Evolutionary conservation across 2,329 filamentous ascomycete species (phyloP).

Genomic region (Epicoccum nigrum): DNA sequence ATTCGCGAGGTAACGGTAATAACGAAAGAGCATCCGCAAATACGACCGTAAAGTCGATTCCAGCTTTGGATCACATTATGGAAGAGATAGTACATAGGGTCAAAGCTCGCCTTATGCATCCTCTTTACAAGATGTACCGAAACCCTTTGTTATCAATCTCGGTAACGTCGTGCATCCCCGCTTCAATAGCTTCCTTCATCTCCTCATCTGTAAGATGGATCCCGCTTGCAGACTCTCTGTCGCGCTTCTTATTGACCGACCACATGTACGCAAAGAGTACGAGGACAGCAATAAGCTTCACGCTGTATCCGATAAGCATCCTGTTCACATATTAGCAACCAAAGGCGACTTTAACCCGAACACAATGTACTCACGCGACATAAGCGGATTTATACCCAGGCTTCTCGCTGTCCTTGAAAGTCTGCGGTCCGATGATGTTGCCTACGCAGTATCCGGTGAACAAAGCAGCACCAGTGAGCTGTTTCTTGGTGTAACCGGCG

Average conservation of each 20-base stretch:
- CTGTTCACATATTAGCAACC: slow-evolving; percentile 1
- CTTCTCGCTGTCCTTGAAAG: slow-evolving; percentile 48
- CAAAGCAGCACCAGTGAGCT: slow-evolving; percentile 59
- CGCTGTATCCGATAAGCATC: slow-evolving; percentile 49
- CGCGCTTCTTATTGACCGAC: slow-evolving; percentile 42
- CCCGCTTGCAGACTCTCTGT: slow-evolving; percentile 32
- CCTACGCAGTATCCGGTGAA: slow-evolving; percentile 51
- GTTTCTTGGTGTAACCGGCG: slow-evolving; percentile 52
- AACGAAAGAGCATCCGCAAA: too few relatives aligned
- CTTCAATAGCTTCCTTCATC: slow-evolving; percentile 46
- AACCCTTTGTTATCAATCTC: slow-evolving; percentile 55
- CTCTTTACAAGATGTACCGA: slow-evolving; percentile 42
- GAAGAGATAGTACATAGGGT: not conserved
- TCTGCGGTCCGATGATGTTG: slow-evolving; percentile 52
- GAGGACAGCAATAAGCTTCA: slow-evolving; percentile 48
- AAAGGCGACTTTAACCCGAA: not conserved
- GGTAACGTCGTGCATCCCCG: slow-evolving; percentile 51
- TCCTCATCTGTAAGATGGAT: slow-evolving; percentile 34
- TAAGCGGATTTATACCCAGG: slow-evolving; percentile 41
- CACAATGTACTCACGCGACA: slow-evolving; percentile 12
- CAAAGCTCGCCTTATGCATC: not conserved
- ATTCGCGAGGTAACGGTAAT: too few relatives aligned
- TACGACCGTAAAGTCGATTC: too few relatives aligned
- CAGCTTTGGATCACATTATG: too few relatives aligned
- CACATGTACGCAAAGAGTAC: slow-evolving; percentile 47